Conservation (phyloP, 2,329 filamentous ascomycete genomes). For the Diaporthe amygdali region DNA sequence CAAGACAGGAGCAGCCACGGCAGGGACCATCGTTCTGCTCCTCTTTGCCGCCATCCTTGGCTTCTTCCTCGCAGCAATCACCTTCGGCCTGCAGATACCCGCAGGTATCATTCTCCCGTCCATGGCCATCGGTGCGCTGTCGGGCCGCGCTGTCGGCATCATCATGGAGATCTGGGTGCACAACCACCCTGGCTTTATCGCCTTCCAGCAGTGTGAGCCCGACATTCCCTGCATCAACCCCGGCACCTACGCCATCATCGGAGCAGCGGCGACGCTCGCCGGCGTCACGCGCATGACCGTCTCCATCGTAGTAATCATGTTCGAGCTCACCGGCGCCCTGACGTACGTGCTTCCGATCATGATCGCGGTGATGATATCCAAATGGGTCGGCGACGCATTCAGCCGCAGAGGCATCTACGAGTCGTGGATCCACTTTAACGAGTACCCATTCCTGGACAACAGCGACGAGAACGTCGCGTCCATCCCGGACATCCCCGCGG, state of each 20-base stretch:
- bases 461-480: conserved; percentile 67
- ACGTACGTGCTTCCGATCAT: conserved; percentile 98
- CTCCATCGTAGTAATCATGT: conserved; percentile 99
- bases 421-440: conserved; percentile 95
- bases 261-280: conserved; percentile 90
- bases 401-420: conserved; percentile 95
- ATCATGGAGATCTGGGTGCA: conserved; percentile 87
- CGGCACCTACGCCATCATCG: conserved; percentile 95
- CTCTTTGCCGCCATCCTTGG: conserved; percentile 83
- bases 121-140: conserved; percentile 92
- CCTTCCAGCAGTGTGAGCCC: conserved; percentile 80
- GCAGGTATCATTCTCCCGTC: conserved; percentile 95
- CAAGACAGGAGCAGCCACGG: conserved; percentile 82
- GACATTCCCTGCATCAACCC: conserved; percentile 90
- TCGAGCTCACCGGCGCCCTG: conserved; percentile 93
- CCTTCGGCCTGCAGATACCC: conserved; percentile 92
- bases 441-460: conserved; percentile 94
- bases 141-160: conserved; percentile 87
- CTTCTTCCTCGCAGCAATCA: conserved; percentile 84
- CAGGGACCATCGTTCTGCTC: conserved; percentile 81
- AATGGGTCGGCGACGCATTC: conserved; percentile 98
- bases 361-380: conserved; percentile 97
- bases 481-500: conserved; percentile 84
- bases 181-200: conserved; percentile 75
- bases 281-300: conserved; percentile 97